Base-by-base conservation (phyloP, 129 eudicot genomes). In the Arctium lappa region DNA sequence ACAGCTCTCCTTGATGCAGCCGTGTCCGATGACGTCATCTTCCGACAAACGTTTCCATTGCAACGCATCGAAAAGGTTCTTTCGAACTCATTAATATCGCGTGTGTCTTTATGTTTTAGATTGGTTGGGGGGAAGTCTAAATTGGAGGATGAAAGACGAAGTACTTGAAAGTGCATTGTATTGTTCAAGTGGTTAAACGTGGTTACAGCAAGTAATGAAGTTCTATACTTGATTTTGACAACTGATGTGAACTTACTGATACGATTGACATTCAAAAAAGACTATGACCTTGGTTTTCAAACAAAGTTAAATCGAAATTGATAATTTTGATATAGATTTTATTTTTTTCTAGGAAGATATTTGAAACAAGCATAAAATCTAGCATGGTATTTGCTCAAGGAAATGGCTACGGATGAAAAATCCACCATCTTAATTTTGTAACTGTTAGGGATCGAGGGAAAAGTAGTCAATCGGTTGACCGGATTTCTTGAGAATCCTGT, bases 61-160 rank as follows among this genome's bases (percentile, higher is more conserved):
- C 85, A 83, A 83, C 90, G 94, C 66, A 42, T 87, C 46, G 40
- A 88, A 76, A 95, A 87, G 97, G 99, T 94, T 38, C 37, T 77
- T 34, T 8, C 10, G 74, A 81, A 62, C 38, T 48, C 69, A 33
- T 33, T 33, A 10, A 22, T 18, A 22, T 4, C 30, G 63, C 66
- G 6, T 65, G 31, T 83, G 39, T 48, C 63, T 38, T 10, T 37
- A 30, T 75, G 65, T 78, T 37, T 56, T 50, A 31, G 39, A 56
- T 29, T 72, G 27, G 30, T 16, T 80, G 46, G 65, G 79, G 1
- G 42, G 39, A 85, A 77, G 34, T 3, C 2, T 80, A 32, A 77
- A 50, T 65, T 37, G 66, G 80, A 72, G 30, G 72, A 44, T 74
- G 68, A 42, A 9, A 11, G 38, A 74, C 66, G 65, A 82, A 30